These are phyloP conservation scores for Protomyces gravidus DNA, from an alignment of 1,139 yeast genomes.

Conservation along the genomic window DNA sequence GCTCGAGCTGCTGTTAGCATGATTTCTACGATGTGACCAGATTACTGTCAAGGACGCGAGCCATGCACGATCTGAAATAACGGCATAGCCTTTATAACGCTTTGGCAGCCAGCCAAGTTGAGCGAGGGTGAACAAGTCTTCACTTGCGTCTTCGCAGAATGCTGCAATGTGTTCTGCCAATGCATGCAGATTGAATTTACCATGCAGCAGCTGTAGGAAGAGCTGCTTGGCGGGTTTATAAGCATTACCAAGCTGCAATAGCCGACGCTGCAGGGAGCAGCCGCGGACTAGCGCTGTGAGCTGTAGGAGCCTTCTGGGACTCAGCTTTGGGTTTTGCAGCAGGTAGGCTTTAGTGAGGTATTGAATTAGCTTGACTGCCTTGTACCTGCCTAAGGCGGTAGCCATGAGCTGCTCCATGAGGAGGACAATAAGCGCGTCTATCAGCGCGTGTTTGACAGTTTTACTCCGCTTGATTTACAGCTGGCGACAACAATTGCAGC, in stretches of 20 bases:
- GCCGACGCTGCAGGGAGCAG: conserved; percentile 25
- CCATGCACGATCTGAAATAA: conserved; percentile 25
- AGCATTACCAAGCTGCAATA: conserved; percentile 19
- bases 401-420: conserved; percentile 16
- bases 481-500: too few species aligned
- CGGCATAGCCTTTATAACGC: conserved; percentile 4
- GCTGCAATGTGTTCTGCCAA: conserved; percentile 5
- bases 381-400: conserved; percentile 21
- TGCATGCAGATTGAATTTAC: neutral
- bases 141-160: conserved; percentile 16
- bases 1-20: conserved; percentile 1
- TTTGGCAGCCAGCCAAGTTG: conserved; percentile 16
- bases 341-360: conserved; percentile 7
- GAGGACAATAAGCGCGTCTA: neutral
- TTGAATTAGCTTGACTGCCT: conserved; percentile 17
- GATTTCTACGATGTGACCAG: too few species aligned
- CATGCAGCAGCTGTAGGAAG: neutral
- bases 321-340: neutral
- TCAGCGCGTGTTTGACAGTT: too few species aligned
- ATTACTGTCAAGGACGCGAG: conserved; percentile 1
- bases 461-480: too few species aligned
- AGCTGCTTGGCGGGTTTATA: conserved; percentile 16
- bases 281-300: conserved; percentile 3
- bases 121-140: conserved; percentile 20
- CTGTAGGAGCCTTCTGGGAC: neutral